Evolutionary conservation across 208 protist species (phyloP), one percentile per base, ranked within the genome.

Genomic region (Leishmania major): DNA sequence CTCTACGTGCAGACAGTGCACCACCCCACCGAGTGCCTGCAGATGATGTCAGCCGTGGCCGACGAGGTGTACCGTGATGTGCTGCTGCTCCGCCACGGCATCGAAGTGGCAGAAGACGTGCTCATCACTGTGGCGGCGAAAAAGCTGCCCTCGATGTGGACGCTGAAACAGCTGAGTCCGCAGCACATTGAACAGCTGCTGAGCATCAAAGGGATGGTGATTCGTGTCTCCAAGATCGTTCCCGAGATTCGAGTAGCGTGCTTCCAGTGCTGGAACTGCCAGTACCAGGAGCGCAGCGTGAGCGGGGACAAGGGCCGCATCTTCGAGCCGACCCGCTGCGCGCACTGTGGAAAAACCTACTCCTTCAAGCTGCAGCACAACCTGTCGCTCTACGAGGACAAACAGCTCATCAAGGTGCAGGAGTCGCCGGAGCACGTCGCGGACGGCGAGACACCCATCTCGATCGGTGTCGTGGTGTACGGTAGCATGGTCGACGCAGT

Each of bases 361-460:
- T 96, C 94, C 25, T 98, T 97, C 80, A 88, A 87, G 55, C 87
- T 99, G n/a, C 89, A 99, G 78, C 98, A 99, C 86, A 99, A 99
- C 88, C 92, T 98, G 53, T 99, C 98, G 70, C 69, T 91, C 53
- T 99, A 99, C 87, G 91, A 94, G 49, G 98, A 99, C 83, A 99
- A 99, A 84, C 98, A 99, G 86, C 82, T 99, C 15, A 90, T 99
- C 15, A 98, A 99, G 81, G 74, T 99, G 43, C 99, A 99, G 90
- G 99, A 99, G 86, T 96, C 97, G 6, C 99, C 99, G 0, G 99
- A 99, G 89, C 78, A 94, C 75, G 99, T 99, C n/a, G 95, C 99
- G 28, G 98, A 99, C 69, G 99, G 99, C 59, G 99, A 99, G 82
- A 99, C 99, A 37, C 99, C 99, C 22, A 94, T 99, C 71, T 99